Conservation (phyloP, 495 filamentous ascomycete genomes). For the Eremomyces bilateralis region DNA sequence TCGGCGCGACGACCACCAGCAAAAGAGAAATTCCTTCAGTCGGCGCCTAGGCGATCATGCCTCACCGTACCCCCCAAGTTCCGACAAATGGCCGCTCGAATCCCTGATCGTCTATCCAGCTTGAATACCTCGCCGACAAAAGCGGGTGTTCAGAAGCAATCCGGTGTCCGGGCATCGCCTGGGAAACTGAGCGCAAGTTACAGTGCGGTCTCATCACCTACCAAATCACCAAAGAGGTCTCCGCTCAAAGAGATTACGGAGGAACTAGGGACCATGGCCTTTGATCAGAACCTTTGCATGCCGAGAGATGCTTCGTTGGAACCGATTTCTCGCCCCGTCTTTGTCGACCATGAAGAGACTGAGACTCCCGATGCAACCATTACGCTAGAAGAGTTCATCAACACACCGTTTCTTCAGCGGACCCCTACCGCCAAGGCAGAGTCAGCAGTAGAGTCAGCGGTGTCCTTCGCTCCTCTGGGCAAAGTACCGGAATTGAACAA, state of each 20-base stretch:
- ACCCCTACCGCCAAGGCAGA: neutral
- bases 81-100: neutral
- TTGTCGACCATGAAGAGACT: neutral
- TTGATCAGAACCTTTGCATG: neutral
- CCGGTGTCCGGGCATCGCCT: neutral
- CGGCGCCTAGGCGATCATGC: neutral
- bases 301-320: neutral
- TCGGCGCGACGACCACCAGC: neutral
- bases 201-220: neutral
- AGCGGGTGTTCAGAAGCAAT: neutral
- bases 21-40: neutral
- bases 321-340: neutral
- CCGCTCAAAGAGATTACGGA: too few relatives aligned
- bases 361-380: too few relatives aligned
- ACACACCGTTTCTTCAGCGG: neutral
- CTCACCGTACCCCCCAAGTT: neutral
- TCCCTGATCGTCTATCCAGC: neutral
- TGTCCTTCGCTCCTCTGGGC: too few relatives aligned
- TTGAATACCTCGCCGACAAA: neutral
- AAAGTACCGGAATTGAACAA: too few relatives aligned
- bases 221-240: conserved; percentile 1
- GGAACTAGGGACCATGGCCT: too few relatives aligned
- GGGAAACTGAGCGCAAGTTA: neutral
- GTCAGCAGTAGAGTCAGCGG: neutral
- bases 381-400: too few relatives aligned